Evolutionary conservation across 2,329 filamentous ascomycete genomes (phyloP).

Genomic region (Macrophomina tecta): DNA sequence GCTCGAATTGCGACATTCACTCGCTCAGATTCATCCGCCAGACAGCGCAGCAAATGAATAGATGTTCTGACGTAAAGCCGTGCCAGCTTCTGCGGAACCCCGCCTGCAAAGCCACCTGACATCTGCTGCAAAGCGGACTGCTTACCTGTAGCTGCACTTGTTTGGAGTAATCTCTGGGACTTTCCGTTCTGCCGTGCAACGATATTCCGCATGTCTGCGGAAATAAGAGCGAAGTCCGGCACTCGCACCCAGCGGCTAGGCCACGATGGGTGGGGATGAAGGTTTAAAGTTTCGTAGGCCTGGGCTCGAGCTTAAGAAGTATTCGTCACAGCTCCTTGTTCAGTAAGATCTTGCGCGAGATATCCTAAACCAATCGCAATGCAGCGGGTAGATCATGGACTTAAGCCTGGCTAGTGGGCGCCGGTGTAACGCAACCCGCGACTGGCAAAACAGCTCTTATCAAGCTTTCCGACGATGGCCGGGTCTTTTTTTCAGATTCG

Average conservation of each 20-base stretch:
- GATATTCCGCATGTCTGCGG: background rate
- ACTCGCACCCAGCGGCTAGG: background rate
- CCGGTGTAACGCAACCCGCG: background rate
- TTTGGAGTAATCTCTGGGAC: background rate
- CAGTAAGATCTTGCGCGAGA: slow-evolving; percentile 5
- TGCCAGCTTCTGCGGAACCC: no score
- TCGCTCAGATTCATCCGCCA: no score
- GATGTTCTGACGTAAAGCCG: no score
- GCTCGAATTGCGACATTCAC: background rate
- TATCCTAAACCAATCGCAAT: slow-evolving; percentile 11
- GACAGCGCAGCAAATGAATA: no score
- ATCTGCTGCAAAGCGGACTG: background rate
- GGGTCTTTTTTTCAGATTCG: background rate
- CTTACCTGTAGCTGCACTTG: background rate
- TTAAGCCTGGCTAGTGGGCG: slow-evolving; percentile 11
- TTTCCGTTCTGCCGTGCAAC: background rate
- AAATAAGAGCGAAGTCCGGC: background rate
- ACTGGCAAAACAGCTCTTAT: background rate
- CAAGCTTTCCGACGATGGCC: slow-evolving; percentile 1
- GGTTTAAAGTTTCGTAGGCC: background rate
- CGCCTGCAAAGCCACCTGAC: no score
- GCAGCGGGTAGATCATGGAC: slow-evolving; percentile 13
- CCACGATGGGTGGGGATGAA: background rate
- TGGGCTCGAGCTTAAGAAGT: background rate
- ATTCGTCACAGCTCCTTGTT: background rate